Evolutionary conservation across 495 filamentous ascomycete genomes (phyloP).

Genomic region (Chaetomidium leptoderma): DNA sequence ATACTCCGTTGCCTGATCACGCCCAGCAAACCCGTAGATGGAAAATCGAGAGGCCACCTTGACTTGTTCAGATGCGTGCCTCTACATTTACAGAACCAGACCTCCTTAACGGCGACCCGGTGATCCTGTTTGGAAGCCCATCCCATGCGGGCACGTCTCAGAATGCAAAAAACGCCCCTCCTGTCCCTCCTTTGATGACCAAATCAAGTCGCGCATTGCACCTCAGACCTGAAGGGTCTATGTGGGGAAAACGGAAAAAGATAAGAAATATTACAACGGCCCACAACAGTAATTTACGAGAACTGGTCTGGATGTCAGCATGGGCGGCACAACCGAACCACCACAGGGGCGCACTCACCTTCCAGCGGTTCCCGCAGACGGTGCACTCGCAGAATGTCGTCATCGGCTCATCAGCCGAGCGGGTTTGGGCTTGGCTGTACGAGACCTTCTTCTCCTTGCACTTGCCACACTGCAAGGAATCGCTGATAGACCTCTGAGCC

Average conservation of each 20-base stretch:
- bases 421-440: slow-evolving; percentile 93
- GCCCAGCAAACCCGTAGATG: slow-evolving; percentile 5
- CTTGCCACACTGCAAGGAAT: slow-evolving; percentile 78
- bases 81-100: slow-evolving; percentile 1
- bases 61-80: slow-evolving; percentile 3
- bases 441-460: slow-evolving; percentile 89
- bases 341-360: slow-evolving; percentile 41
- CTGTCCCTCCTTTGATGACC: background rate
- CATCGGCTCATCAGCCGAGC: slow-evolving; percentile 89
- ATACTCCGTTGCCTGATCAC: slow-evolving; percentile 1
- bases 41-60: slow-evolving; percentile 3
- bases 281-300: slow-evolving; percentile 6
- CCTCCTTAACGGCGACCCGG: background rate
- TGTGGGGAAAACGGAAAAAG: background rate
- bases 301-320: slow-evolving; percentile 13
- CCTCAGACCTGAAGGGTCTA: background rate
- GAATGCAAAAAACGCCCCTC: background rate
- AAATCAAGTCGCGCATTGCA: background rate
- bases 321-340: background rate
- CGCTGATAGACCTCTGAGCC: slow-evolving; percentile 80
- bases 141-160: background rate
- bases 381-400: slow-evolving; percentile 78
- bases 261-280: slow-evolving; percentile 1
- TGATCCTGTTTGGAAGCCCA: background rate
- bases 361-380: slow-evolving; percentile 72